A percentile compares a stretch with the other conserved stretches of the same genome.
These are phyloP conservation scores for Immersiella caudata DNA, from an alignment of 495 filamentous ascomycete genomes.

Conservation along the genomic window DNA sequence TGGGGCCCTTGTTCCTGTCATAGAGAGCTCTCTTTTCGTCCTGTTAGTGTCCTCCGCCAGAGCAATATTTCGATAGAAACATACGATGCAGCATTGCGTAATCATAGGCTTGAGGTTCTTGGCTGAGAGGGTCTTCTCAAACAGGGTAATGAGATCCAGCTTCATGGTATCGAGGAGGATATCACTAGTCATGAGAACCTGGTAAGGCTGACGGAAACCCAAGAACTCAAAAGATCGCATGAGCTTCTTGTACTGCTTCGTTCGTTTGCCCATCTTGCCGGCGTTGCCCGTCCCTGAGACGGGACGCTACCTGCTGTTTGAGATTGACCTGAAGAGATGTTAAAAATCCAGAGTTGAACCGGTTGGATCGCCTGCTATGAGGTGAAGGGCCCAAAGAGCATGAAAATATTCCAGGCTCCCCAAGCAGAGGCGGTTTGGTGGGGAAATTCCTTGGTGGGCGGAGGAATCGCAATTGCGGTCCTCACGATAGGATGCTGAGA, in stretches of 20 bases:
- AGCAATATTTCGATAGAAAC: neutral
- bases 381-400: no score
- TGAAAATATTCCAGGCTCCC: neutral
- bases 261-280: constrained; percentile 68
- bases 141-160: constrained; percentile 68
- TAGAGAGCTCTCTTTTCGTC: constrained; percentile 63
- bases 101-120: constrained; percentile 75
- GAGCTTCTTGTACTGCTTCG: constrained; percentile 94
- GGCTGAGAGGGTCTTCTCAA: constrained; percentile 70
- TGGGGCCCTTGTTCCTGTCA: constrained; percentile 52
- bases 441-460: neutral
- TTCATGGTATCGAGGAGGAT: constrained; percentile 53
- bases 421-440: neutral
- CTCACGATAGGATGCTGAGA: constrained; percentile 13
- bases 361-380: neutral
- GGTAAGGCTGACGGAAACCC: constrained; percentile 87
- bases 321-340: neutral
- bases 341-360: neutral
- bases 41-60: constrained; percentile 48
- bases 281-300: neutral
- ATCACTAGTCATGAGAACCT: constrained; percentile 64
- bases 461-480: neutral
- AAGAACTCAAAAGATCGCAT: constrained; percentile 73
- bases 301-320: neutral
- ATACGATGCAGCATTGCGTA: constrained; percentile 49